These are phyloP conservation scores for Ustilago sp. DNA, from an alignment of 1,284 basidiomycete species.

Conservation along the genomic window DNA sequence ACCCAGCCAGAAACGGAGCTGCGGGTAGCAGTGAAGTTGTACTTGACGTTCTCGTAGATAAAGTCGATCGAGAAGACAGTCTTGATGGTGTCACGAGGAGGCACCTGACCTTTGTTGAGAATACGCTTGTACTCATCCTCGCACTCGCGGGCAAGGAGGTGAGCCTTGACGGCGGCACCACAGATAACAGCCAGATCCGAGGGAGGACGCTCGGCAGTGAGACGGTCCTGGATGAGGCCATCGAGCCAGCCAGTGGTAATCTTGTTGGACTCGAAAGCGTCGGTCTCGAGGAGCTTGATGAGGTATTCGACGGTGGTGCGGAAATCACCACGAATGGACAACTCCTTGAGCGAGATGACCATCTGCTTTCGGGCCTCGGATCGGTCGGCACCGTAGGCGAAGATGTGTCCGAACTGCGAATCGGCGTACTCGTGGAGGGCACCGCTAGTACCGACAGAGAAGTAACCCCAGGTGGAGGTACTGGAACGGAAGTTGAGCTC, in stretches of 20 bases:
- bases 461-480: constrained; percentile 90
- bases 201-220: constrained; percentile 96
- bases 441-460: constrained; percentile 94
- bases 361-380: constrained; percentile 97
- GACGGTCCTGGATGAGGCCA: constrained; percentile 90
- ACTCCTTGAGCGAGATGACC: constrained; percentile 98
- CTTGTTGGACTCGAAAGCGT: constrained; percentile 95
- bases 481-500: constrained; percentile 99
- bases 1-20: constrained; percentile 90
- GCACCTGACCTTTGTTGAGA: constrained; percentile 97
- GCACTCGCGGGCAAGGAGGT: constrained; percentile 88
- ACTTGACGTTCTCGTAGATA: constrained; percentile 95
- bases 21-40: constrained; percentile 94
- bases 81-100: constrained; percentile 91
- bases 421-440: constrained; percentile 96
- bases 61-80: constrained; percentile 94
- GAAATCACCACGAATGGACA: constrained; percentile 99
- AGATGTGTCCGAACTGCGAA: constrained; percentile 90
- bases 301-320: constrained; percentile 93
- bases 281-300: constrained; percentile 95
- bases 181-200: constrained; percentile 91
- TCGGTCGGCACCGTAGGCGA: constrained; percentile 97
- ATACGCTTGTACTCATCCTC: constrained; percentile 94
- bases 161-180: constrained; percentile 92
- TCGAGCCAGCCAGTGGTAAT: constrained; percentile 99